phyloP scores from a whole-genome alignment of 345 rosid genomes.

The Populus ilicifolia region DNA sequence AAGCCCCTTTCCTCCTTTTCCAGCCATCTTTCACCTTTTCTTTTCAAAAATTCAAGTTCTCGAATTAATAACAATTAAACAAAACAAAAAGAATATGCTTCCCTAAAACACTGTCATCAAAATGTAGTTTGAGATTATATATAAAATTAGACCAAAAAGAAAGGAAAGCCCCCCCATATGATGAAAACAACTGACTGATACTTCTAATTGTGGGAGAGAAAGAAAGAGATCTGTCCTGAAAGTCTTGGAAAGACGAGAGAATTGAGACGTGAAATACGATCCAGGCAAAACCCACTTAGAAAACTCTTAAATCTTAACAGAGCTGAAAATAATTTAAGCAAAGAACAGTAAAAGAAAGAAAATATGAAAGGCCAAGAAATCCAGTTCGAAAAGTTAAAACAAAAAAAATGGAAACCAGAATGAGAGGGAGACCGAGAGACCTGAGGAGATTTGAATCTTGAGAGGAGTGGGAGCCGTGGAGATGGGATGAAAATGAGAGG shows the following conservation, averaged over 20 bases:
- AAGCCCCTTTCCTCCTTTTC: constrained; percentile 90
- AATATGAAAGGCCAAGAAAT: not conserved
- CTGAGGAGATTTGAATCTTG: not conserved
- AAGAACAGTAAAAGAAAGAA: not conserved
- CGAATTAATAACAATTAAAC: not conserved
- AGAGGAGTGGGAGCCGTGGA: not conserved
- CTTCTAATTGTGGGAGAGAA: no score
- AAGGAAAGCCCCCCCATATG: not conserved
- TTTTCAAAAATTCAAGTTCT: not conserved
- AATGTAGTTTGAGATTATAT: not conserved
- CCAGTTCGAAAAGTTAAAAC: not conserved
- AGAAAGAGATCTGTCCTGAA: constrained; percentile 19
- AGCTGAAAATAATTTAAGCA: not conserved
- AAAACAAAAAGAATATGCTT: not conserved
- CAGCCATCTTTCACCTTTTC: constrained; percentile 57
- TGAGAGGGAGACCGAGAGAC: not conserved
- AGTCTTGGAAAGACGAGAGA: not conserved
- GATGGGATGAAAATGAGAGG: not conserved
- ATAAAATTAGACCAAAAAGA: not conserved
- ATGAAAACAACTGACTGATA: not conserved
- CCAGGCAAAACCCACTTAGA: not conserved
- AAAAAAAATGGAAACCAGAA: accelerated
- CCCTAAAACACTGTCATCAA: not conserved
- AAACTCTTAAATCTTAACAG: not conserved
- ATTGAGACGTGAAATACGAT: not conserved